Percentiles rank a stretch among this genome's conserved stretches.
phyloP scores from a whole-genome alignment of 768 basidiomycete genomes.

The Tylopilus sp. region DNA sequence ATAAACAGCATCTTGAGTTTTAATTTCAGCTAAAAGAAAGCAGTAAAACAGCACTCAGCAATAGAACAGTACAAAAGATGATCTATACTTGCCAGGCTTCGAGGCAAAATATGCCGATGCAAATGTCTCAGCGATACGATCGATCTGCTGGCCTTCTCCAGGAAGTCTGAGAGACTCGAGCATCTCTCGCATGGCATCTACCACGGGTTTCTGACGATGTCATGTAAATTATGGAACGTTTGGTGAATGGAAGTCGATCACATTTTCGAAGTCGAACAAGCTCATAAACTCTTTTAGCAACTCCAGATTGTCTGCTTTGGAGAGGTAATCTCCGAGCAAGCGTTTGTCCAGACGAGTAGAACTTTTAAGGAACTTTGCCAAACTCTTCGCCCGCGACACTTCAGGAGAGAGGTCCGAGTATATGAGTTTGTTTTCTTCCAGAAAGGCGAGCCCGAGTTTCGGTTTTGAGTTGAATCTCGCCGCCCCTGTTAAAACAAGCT shows the following conservation, averaged over 20 bases:
- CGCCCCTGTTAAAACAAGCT: slow-evolving; percentile 79
- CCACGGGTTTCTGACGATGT: slow-evolving; percentile 75
- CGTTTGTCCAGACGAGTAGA: slow-evolving; percentile 89
- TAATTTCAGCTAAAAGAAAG: slow-evolving; percentile 67
- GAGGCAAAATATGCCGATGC: slow-evolving; percentile 88
- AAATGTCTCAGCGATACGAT: slow-evolving; percentile 91
- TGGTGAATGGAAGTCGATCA: slow-evolving; percentile 35
- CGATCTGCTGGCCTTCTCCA: slow-evolving; percentile 92
- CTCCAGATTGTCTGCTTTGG: slow-evolving; percentile 81
- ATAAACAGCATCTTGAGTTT: slow-evolving; percentile 88
- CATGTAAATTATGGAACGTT: background rate
- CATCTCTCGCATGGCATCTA: slow-evolving; percentile 93
- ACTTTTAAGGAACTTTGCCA: slow-evolving; percentile 84
- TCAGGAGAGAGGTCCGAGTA: slow-evolving; percentile 59
- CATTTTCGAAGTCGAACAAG: slow-evolving; percentile 86
- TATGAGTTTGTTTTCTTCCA: slow-evolving; percentile 92
- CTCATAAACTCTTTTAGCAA: slow-evolving; percentile 83
- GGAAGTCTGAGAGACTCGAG: slow-evolving; percentile 93
- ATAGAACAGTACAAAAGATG: background rate
- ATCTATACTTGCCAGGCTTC: slow-evolving; percentile 55
- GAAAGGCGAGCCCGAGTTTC: slow-evolving; percentile 82
- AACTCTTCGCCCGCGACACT: slow-evolving; percentile 56
- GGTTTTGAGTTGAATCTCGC: slow-evolving; percentile 90
- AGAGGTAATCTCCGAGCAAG: slow-evolving; percentile 89
- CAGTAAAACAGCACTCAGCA: background rate